Base-by-base conservation (phyloP, 441 rosid species). In the Erysimum pusillum region DNA sequence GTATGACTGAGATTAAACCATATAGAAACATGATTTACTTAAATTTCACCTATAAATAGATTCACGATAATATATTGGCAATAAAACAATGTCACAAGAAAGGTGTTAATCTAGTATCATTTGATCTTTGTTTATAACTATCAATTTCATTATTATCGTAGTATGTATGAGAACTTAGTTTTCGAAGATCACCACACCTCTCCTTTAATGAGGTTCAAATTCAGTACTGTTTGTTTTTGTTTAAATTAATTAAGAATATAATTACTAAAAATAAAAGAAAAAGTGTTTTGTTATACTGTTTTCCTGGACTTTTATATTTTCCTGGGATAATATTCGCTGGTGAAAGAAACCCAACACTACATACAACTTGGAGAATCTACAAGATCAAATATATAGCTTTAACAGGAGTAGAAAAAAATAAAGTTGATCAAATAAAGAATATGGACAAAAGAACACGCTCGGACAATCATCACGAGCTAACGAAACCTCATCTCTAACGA, bases 281-380 rank as follows among this genome's bases (percentile, higher is more conserved):
- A 71, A 46, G 45, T 63, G 61, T 5, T 25, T 71, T 6, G 6
- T 2, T 38, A n/a, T 71, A 71, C 28, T 63, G 12, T 63, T 69
- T 48, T 75, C 22, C 39, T 18, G 15, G 46, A 36, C 36, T 63
- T 46, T 54, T 42, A 18, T 42, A 22, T 52, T 15, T 31, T 71
- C 7, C 12, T 65, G 57, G 13, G 73, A 71, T 58, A 78, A 60
- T 86, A 81, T 85, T 69, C 83, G 77, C 85, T 73, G 53, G 63
- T 35, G 69, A 58, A 76, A 82, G 81, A 69, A 78, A 82, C 83
- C 79, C 85, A 79, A 83, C 74, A 78, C 83, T 48, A 81, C 82
- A 82, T 72, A 80, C 89, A 85, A 85, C 81, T 86, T 86, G 90
- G 84, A 81, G 89, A 87, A 88, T 90, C 91, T 80, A 75, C 81